phyloP scores from a whole-genome alignment of 1,284 basidiomycete genomes.

The Ceratobasidium theobromae region DNA sequence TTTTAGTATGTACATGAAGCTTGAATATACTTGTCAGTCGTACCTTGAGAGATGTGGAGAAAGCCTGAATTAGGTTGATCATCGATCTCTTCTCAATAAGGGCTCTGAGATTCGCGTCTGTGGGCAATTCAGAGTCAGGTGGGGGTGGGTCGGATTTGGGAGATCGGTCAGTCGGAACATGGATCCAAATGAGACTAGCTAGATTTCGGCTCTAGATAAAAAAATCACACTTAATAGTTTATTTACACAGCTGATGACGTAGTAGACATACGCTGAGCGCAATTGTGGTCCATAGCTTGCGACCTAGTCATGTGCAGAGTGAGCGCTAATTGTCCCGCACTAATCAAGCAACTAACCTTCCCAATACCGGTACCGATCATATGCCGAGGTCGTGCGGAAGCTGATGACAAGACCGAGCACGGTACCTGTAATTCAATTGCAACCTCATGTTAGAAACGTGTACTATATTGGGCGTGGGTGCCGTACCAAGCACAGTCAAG shows the following conservation, averaged over 20 bases:
- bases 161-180: constrained; percentile 54
- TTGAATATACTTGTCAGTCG: constrained; percentile 2
- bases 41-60: constrained; percentile 61
- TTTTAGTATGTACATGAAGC: not conserved
- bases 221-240: not conserved
- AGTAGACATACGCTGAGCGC: constrained; percentile 9
- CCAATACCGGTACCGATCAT: constrained; percentile 63
- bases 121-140: too few species aligned
- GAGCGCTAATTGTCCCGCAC: not conserved
- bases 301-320: not conserved
- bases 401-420: constrained; percentile 48
- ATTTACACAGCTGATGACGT: not conserved
- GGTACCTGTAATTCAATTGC: too few species aligned
- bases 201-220: constrained; percentile 34
- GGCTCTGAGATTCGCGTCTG: constrained; percentile 50
- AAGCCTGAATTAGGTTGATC: constrained; percentile 70
- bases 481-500: constrained; percentile 47
- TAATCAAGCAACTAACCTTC: constrained; percentile 39
- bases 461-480: too few species aligned
- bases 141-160: constrained; percentile 41
- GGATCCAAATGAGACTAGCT: constrained; percentile 56
- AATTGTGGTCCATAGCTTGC: constrained; percentile 22
- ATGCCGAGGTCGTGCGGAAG: constrained; percentile 53
- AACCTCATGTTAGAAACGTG: not conserved
- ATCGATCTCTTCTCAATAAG: constrained; percentile 72